Conservation (phyloP, 2,329 filamentous ascomycete genomes). For the Fusarium keratoplasticum region DNA sequence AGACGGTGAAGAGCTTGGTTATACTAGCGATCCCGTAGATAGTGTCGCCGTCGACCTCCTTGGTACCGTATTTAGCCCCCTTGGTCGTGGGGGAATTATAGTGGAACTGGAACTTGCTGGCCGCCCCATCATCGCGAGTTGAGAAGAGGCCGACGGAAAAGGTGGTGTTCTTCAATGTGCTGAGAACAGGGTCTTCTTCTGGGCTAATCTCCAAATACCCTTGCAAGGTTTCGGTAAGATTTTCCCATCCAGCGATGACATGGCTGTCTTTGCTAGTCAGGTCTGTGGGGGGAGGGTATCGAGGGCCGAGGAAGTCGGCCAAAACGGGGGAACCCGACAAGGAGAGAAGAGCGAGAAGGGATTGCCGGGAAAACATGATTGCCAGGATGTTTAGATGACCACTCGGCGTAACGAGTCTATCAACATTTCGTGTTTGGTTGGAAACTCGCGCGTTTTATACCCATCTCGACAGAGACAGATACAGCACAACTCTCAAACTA, state of each 20-base stretch:
- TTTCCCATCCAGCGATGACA: slow-evolving; percentile 3
- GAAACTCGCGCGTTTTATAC: background rate
- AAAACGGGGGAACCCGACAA: background rate
- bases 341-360: background rate
- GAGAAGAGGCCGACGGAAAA: slow-evolving; percentile 31
- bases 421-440: background rate
- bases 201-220: background rate
- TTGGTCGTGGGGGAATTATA: slow-evolving; percentile 8
- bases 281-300: slow-evolving; percentile 18
- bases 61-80: slow-evolving; percentile 13
- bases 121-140: slow-evolving; percentile 11
- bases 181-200: background rate
- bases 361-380: background rate
- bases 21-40: slow-evolving; percentile 57
- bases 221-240: background rate
- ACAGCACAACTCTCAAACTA: background rate
- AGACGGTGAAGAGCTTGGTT: slow-evolving; percentile 56
- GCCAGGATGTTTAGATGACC: background rate
- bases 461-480: background rate
- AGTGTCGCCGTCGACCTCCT: slow-evolving; percentile 52
- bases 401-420: background rate
- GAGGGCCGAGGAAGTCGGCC: slow-evolving; percentile 15
- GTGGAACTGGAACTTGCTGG: slow-evolving; percentile 19
- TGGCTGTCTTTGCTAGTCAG: slow-evolving; percentile 13
- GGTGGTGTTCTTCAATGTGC: slow-evolving; percentile 14